phyloP scores from a whole-genome alignment of 2,329 filamentous ascomycete species.

The Cladophialophora psammophila region DNA sequence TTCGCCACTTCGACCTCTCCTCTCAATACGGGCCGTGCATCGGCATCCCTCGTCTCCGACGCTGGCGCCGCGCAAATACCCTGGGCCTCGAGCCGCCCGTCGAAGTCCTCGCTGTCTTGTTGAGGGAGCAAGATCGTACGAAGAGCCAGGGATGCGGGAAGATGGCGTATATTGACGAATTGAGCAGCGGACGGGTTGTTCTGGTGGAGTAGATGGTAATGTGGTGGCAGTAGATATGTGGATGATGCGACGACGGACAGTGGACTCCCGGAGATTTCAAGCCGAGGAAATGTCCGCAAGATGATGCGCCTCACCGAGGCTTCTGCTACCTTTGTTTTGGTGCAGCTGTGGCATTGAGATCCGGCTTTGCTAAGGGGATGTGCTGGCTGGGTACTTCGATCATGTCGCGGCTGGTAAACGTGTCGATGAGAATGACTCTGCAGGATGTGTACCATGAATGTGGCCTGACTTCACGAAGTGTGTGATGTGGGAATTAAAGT shows the following conservation, averaged over 20 bases:
- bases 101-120: conserved; percentile 84
- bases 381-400: background rate
- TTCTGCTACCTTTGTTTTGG: background rate
- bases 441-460: background rate
- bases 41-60: conserved; percentile 78
- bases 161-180: conserved; percentile 40
- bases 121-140: conserved; percentile 64
- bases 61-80: conserved; percentile 85
- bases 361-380: background rate
- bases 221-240: no score
- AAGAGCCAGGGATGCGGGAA: conserved; percentile 34
- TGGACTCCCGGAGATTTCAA: background rate
- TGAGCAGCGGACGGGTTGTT: conserved; percentile 34
- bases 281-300: background rate
- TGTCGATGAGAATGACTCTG: background rate
- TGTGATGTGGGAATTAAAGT: background rate
- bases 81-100: conserved; percentile 87
- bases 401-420: background rate
- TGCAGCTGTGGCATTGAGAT: background rate
- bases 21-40: conserved; percentile 92
- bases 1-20: conserved; percentile 91
- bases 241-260: background rate
- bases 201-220: conserved; percentile 24
- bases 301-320: no score
- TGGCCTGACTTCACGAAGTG: background rate